These are phyloP conservation scores for Carex arenaria DNA, from an alignment of 202 grass and related monocot species.

Conservation along the genomic window DNA sequence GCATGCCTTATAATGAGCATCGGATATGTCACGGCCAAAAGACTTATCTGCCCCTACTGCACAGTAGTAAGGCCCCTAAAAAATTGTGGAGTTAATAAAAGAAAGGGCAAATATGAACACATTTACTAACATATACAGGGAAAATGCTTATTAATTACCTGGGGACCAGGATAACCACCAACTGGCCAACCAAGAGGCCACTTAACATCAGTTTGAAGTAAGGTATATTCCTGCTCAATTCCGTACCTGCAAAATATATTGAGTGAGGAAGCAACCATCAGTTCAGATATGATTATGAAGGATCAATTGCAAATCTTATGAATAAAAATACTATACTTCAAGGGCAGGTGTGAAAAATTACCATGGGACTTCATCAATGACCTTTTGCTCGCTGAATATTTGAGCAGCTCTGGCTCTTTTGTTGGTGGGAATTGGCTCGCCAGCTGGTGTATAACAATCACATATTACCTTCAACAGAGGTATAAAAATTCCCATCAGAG, in stretches of 20 bases:
- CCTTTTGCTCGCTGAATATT: conserved; percentile 78
- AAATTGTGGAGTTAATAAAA: conserved; percentile 22
- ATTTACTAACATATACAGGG: not conserved
- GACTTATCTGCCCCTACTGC: conserved; percentile 86
- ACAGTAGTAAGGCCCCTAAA: conserved; percentile 95
- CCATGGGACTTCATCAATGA: conserved; percentile 77
- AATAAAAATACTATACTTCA: conserved; percentile 11
- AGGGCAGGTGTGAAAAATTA: conserved; percentile 26
- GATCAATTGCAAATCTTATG: not conserved
- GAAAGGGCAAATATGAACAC: not conserved
- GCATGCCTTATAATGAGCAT: conserved; percentile 99
- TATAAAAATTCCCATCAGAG: not conserved
- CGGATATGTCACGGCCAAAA: conserved; percentile 94
- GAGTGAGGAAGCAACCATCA: not conserved
- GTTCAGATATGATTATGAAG: not conserved
- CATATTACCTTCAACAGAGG: conserved; percentile 71
- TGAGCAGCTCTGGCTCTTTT: conserved; percentile 88
- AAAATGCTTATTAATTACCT: conserved; percentile 46
- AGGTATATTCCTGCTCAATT: conserved; percentile 98
- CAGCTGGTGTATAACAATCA: conserved; percentile 83
- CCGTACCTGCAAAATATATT: conserved; percentile 56
- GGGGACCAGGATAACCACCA: conserved; percentile 92
- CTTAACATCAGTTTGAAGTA: conserved; percentile 76
- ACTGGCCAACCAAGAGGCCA: conserved; percentile 99
- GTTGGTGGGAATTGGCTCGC: conserved; percentile 96